Percentiles rank a stretch among this genome's conserved stretches.
These are phyloP conservation scores for Quercus ilex DNA, from an alignment of 306 rosid species.

Conservation along the genomic window DNA sequence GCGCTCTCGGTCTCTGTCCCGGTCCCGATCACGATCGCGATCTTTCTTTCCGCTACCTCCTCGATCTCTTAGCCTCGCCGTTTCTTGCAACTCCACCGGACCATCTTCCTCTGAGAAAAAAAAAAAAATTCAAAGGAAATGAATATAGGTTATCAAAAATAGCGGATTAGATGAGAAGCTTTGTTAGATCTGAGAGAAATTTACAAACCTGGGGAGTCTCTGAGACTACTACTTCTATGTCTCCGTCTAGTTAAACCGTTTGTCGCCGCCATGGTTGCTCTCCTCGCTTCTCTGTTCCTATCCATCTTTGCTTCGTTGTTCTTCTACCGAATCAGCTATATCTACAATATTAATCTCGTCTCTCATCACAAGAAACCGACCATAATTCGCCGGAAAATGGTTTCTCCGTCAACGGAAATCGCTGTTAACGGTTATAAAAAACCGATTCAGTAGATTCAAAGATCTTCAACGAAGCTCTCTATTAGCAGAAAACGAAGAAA, in stretches of 20 bases:
- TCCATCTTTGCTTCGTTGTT: constrained; percentile 53
- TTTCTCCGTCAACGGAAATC: constrained; percentile 14
- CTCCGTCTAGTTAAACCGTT: constrained; percentile 81
- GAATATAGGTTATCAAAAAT: too few relatives aligned
- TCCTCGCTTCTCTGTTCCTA: constrained; percentile 77
- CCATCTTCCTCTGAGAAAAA: constrained; percentile 76
- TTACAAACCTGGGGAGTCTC: constrained; percentile 87
- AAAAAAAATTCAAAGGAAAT: background rate
- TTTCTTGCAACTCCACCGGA: constrained; percentile 71
- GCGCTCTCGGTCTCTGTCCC: constrained; percentile 57
- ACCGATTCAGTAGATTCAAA: constrained; percentile 19
- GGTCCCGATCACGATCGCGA: constrained; percentile 70
- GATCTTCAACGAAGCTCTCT: background rate
- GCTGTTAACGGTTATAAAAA: background rate
- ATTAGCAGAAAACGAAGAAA: background rate
- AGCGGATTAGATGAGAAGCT: background rate
- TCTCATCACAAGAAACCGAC: constrained; percentile 30
- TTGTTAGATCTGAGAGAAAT: constrained; percentile 57
- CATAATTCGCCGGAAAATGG: constrained; percentile 33
- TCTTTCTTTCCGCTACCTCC: constrained; percentile 74
- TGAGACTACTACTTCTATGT: constrained; percentile 64
- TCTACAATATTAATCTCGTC: constrained; percentile 32
- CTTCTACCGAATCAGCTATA: constrained; percentile 32
- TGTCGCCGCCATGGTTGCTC: constrained; percentile 57
- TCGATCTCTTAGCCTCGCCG: constrained; percentile 73